A percentile compares a stretch with the other conserved stretches of the same genome.
Conservation (phyloP, 805 yeast genomes). For the Kazachstania taianensis region DNA sequence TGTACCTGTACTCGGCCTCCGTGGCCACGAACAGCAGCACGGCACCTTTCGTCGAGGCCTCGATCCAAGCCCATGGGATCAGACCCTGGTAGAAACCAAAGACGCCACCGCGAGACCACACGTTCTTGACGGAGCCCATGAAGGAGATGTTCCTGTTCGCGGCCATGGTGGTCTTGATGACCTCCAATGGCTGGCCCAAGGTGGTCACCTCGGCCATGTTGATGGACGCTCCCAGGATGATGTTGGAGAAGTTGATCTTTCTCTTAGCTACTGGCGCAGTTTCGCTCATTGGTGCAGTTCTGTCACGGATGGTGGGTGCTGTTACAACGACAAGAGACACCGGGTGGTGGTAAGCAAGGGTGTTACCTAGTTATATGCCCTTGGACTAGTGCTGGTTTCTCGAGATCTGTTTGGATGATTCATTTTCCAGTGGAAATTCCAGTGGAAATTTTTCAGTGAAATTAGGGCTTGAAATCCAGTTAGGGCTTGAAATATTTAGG, state of each 20-base stretch:
- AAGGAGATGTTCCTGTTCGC: slow-evolving; percentile 75
- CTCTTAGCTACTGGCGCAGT: slow-evolving; percentile 44
- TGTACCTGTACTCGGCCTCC: slow-evolving; percentile 77
- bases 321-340: no score
- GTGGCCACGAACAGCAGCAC: slow-evolving; percentile 85
- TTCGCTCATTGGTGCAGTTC: no score
- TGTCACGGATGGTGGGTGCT: no score
- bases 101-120: slow-evolving; percentile 91
- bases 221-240: slow-evolving; percentile 85
- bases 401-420: no score
- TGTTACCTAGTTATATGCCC: no score
- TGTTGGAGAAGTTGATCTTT: slow-evolving; percentile 80
- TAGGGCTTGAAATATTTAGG: no score
- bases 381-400: no score
- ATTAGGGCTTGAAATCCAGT: no score
- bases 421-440: no score
- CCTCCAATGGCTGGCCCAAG: slow-evolving; percentile 95
- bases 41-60: slow-evolving; percentile 98
- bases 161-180: slow-evolving; percentile 94
- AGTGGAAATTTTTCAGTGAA: no score
- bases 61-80: slow-evolving; percentile 99
- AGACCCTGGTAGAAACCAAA: slow-evolving; percentile 93
- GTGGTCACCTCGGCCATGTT: slow-evolving; percentile 90
- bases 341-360: no score
- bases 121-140: slow-evolving; percentile 55